Evolutionary conservation across 1,284 basidiomycete species (phyloP), one percentile per base, ranked within the genome.

Genomic region (Rhizoctonia solani): DNA sequence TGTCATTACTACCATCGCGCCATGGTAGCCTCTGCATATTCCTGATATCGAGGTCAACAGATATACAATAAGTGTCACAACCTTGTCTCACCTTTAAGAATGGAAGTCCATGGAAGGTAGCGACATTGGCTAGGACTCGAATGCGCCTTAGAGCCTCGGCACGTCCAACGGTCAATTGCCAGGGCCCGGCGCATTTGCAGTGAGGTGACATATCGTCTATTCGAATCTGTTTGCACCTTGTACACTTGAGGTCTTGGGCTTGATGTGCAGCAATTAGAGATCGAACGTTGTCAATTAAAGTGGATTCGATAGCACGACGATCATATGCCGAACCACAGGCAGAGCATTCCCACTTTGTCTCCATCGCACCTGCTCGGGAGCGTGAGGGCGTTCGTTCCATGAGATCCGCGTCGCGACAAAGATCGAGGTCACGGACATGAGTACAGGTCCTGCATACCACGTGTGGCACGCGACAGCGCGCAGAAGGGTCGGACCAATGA

Each of bases 391-490:
- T 68, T 21, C 71, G 66, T 0, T 91, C 89, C 55, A 94, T 80
- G 46, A 97, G 83, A 70, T 95, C 92, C 4, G 88, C 83, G 76
- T 98, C 95, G n/a, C 95, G 86, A 75, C 95, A 97, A 72, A 98
- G 89, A 76, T 99, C 96, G 72, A 99, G 91, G 76, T 95, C 93
- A 19, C 92, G 87, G 69, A 96, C 85, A 23, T 84, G 81, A 76
- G 95, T 95, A 79, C 97, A 99, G 74, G 90, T 87, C 61, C 85
- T 86, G 77, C 97, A 99, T 27, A 95, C 91, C 27, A 98, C 90
- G 75, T 93, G 92, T 25, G 88, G 83, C 27, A 98, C 78, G 72
- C 90, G 89, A 70, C 98, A 85, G 2, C 93, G 88, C 74, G 97
- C 90, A 79, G 96, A 98, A 0, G 96, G 96, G 75, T 98, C 96